Evolutionary conservation across 1,284 basidiomycete genomes (phyloP), one percentile per base, ranked within the genome.

Genomic region (Ganoderma resinaceum): DNA sequence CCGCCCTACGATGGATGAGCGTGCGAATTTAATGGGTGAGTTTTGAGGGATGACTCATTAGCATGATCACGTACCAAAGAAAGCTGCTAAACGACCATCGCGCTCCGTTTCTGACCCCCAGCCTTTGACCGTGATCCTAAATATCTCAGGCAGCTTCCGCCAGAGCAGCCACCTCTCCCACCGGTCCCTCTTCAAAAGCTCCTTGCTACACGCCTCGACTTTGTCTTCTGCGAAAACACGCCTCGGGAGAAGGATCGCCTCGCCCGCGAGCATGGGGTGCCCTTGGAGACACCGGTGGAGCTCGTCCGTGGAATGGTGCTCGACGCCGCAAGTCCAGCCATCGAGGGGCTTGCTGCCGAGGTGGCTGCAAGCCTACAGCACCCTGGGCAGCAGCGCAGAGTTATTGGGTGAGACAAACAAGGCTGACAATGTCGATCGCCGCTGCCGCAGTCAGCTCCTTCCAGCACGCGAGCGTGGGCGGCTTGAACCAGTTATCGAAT

Each of bases 351-450:
- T 33, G 1, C 37, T n/a, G 1, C 46, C 59, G 23, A 66, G 62
- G 1, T 1, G 23, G 40, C 33, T 42, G 55, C 70, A 71, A 3
- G n/a, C n/a, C 31, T 59, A 55, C 1, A 71, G 26, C n/a, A 65
- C 67, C 7, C 16, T 20, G 5, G 67, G 70, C 0, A 66, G 62
- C 18, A 71, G 37, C 2, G 58, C 26, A 0, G 35, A 42, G 2
- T 53, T 57, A 23, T 60, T 16, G 4, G n/a, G 58, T 65, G 26
- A 71, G 55, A 0, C 58, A 62, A 3, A 67, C 70, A 29, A 68
- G 14, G 23, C 62, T 42, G 55, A 68, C 43, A 11, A 62, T 52
- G 16, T 16, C 52, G 40, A 68, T 33, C 52, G 52, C 2, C 37
- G 37, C n/a, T n/a, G n/a, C n/a, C n/a, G 37, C 35, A 35, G 37